Percentiles rank a stretch among this genome's conserved stretches.
These are phyloP conservation scores for Pythium monospermum DNA, from an alignment of 352 stramenopile genomes.

Conservation along the genomic window DNA sequence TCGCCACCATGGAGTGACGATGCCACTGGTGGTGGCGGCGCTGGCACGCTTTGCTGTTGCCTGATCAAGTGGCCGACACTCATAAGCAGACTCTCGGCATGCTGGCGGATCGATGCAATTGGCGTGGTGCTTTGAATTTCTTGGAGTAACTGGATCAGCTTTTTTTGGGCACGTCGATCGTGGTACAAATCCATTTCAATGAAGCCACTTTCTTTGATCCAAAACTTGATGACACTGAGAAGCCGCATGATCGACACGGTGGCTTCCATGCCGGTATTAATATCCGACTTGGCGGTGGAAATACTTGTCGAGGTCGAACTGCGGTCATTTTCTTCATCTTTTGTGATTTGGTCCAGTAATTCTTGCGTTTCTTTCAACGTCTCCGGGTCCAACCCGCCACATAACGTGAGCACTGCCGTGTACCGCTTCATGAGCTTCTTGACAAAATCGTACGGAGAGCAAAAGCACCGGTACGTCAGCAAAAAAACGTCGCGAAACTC, in stretches of 20 bases:
- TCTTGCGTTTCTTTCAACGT: slow-evolving; percentile 57
- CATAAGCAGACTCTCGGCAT: slow-evolving; percentile 65
- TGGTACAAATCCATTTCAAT: slow-evolving; percentile 70
- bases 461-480: slow-evolving; percentile 79
- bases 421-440: slow-evolving; percentile 88
- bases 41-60: slow-evolving; percentile 34
- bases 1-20: too few species aligned
- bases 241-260: slow-evolving; percentile 85
- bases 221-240: slow-evolving; percentile 84
- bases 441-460: slow-evolving; percentile 80
- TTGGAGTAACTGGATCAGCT: slow-evolving; percentile 61
- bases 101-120: slow-evolving; percentile 65
- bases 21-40: slow-evolving; percentile 32
- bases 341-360: slow-evolving; percentile 58
- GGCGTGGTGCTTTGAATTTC: slow-evolving; percentile 77
- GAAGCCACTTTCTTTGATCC: slow-evolving; percentile 85
- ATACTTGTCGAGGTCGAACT: slow-evolving; percentile 59
- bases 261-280: slow-evolving; percentile 75
- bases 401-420: slow-evolving; percentile 62
- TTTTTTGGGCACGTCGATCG: slow-evolving; percentile 69
- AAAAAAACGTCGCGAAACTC: slow-evolving; percentile 85
- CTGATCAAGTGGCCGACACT: slow-evolving; percentile 60
- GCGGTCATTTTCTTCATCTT: slow-evolving; percentile 53
- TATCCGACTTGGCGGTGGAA: slow-evolving; percentile 67
- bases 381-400: slow-evolving; percentile 37